Evolutionary conservation across 2,329 filamentous ascomycete genomes (phyloP), one percentile per base, ranked within the genome.

Genomic region (Diaporthe helianthi): DNA sequence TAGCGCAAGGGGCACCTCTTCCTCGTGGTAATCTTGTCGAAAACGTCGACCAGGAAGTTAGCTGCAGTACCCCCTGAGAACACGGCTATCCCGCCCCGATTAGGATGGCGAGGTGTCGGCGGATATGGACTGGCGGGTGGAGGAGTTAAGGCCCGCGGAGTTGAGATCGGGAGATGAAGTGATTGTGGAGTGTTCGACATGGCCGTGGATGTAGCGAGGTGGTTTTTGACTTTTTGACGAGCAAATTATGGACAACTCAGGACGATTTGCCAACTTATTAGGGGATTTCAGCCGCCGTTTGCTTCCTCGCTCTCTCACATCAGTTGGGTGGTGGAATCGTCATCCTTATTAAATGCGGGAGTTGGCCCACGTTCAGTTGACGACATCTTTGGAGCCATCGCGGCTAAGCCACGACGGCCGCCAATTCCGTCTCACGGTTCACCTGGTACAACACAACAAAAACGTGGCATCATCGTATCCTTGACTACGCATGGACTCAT

Each of bases 51-150:
- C 6, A 98, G 87, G 76, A 87, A 97, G 78, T 98, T 98, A 7
- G 95, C 94, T n/a, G 94, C 95, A 74, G 93, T 97, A 65, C 94
- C 94, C 47, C 94, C 94, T 0, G 94, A 97, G 79, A 98, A 96
- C 63, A 97, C 91, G 26, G 94, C 93, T 69, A 97, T 90, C 70
- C 90, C 90, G 55, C 60, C 52, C 36, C 46, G 47, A n/a, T 54
- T 55, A 4, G 65, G 58, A 24, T 38, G 55, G n/a, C 63, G 67
- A 22, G 64, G 70, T 15, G 70, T 67, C 19, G 55, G 54, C 46
- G 67, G 63, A 15, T 58, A 55, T 13, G 64, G 47, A 22, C 63
- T 65, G 29, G 63, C 36, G 44, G 64, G 52, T 38, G 41, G 64
- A 58, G 64, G 29, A 38, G 26, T 58, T 22, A 49, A 41, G 38